phyloP scores from a whole-genome alignment of 2,329 filamentous ascomycete genomes.

The Colletotrichum simmondsii region DNA sequence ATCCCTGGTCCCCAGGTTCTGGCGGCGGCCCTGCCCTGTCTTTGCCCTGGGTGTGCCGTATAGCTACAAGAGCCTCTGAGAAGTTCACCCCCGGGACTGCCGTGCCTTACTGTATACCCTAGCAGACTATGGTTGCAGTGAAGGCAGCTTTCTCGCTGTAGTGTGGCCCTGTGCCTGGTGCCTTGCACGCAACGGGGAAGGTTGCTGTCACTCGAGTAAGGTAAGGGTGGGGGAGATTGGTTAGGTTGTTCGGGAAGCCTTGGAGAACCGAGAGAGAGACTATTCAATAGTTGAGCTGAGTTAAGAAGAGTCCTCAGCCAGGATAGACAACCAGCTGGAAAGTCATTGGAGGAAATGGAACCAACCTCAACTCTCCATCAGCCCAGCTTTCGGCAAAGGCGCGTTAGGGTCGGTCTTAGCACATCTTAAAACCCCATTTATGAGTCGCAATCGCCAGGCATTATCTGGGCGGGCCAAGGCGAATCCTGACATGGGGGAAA shows the following conservation, averaged over 20 bases:
- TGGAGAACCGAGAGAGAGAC: neutral
- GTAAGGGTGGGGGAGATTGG: neutral
- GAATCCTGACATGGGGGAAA: neutral
- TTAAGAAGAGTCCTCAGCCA: neutral
- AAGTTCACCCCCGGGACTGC: constrained; percentile 5
- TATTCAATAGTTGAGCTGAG: constrained; percentile 10
- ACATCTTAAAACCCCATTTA: constrained; percentile 28
- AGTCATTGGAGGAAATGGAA: neutral
- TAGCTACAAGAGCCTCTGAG: neutral
- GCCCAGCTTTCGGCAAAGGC: constrained; percentile 23
- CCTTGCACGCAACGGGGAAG: constrained; percentile 7
- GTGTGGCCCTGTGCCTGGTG: constrained; percentile 8
- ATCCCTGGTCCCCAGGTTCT: constrained; percentile 6
- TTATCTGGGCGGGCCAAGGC: constrained; percentile 2
- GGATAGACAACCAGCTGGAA: neutral
- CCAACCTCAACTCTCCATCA: neutral
- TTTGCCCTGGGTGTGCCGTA: neutral
- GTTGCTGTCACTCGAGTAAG: neutral
- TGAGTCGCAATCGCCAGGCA: constrained; percentile 22
- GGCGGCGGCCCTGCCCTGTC: neutral
- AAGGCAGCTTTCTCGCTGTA: neutral
- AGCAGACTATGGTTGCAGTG: neutral
- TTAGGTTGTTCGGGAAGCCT: neutral
- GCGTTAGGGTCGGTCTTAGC: constrained; percentile 13
- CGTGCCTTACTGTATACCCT: constrained; percentile 1